Percentiles rank a stretch among this genome's conserved stretches.
These are phyloP conservation scores for Tolypocladium ophioglossoides DNA, from an alignment of 2,329 filamentous ascomycete species.

Conservation along the genomic window DNA sequence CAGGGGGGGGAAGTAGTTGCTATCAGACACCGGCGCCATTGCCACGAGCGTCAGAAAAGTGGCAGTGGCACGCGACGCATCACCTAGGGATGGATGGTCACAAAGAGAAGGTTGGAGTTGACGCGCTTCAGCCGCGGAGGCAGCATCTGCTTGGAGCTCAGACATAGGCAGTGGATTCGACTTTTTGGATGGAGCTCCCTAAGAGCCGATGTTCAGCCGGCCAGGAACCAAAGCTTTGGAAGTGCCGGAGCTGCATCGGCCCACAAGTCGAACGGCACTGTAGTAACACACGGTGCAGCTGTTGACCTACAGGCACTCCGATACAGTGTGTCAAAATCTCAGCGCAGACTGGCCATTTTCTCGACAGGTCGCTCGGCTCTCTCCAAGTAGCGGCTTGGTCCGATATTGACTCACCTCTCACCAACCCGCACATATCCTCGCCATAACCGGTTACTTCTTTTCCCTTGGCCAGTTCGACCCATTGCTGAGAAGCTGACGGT, in stretches of 20 bases:
- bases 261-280: not conserved
- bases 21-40: slow-evolving; percentile 63
- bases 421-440: slow-evolving; percentile 3
- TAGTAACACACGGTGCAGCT: not conserved
- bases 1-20: slow-evolving; percentile 72
- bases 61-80: slow-evolving; percentile 28
- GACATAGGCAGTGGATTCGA: slow-evolving; percentile 3
- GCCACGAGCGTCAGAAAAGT: slow-evolving; percentile 39
- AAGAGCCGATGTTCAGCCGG: slow-evolving; percentile 16
- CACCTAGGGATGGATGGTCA: slow-evolving; percentile 17
- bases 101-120: slow-evolving; percentile 17
- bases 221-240: not conserved
- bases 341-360: not conserved
- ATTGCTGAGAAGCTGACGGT: not conserved
- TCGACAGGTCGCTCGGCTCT: not conserved
- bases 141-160: slow-evolving; percentile 1
- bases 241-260: slow-evolving; percentile 13
- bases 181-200: slow-evolving; percentile 19
- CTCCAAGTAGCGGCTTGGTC: no score
- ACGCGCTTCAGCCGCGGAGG: slow-evolving; percentile 21
- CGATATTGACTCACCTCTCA: slow-evolving; percentile 5
- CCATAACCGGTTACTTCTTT: not conserved
- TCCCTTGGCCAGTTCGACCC: not conserved
- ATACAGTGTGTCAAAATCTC: not conserved
- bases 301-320: not conserved